Percentiles rank a stretch among this genome's conserved stretches.
phyloP scores from a whole-genome alignment of 2,329 filamentous ascomycete genomes.

The Phaeomoniella chlamydospora region DNA sequence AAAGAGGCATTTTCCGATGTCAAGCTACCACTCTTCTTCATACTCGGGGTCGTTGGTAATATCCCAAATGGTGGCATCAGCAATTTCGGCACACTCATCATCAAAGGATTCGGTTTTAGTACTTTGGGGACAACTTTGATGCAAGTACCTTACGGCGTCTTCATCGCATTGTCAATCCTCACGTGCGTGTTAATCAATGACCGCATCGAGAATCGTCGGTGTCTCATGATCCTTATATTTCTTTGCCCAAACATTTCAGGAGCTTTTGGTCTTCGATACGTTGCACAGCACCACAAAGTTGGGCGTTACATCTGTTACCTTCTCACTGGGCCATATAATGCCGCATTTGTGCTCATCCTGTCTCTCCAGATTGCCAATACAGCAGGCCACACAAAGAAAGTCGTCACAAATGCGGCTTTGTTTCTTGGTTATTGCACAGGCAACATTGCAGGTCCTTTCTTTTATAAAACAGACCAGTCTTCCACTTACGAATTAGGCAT shows the following conservation, averaged over 20 bases:
- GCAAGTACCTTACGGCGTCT: constrained; percentile 32
- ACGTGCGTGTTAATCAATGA: constrained; percentile 33
- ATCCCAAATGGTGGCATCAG: constrained; percentile 42
- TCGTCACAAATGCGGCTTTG: constrained; percentile 47
- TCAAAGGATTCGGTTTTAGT: constrained; percentile 38
- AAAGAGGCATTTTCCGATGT: constrained; percentile 41
- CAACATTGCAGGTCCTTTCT: constrained; percentile 49
- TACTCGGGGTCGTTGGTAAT: constrained; percentile 35
- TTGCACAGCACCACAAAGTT: constrained; percentile 33
- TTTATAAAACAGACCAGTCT: constrained; percentile 41
- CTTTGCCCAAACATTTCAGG: constrained; percentile 46
- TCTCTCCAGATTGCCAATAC: constrained; percentile 30
- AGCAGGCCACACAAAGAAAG: constrained; percentile 47
- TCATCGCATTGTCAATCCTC: constrained; percentile 36
- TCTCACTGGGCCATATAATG: constrained; percentile 39
- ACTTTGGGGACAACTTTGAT: constrained; percentile 39
- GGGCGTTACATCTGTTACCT: constrained; percentile 46
- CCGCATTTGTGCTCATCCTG: constrained; percentile 35
- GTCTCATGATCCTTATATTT: constrained; percentile 39
- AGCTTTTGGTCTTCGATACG: constrained; percentile 41
- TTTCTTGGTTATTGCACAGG: constrained; percentile 47
- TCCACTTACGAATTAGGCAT: constrained; percentile 36
- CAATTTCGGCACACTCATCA: constrained; percentile 45
- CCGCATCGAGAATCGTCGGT: constrained; percentile 31
- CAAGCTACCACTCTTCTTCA: constrained; percentile 44